Evolutionary conservation across 176 grass and related monocot genomes (phyloP).

Genomic region (Alopecurus myosuroides): DNA sequence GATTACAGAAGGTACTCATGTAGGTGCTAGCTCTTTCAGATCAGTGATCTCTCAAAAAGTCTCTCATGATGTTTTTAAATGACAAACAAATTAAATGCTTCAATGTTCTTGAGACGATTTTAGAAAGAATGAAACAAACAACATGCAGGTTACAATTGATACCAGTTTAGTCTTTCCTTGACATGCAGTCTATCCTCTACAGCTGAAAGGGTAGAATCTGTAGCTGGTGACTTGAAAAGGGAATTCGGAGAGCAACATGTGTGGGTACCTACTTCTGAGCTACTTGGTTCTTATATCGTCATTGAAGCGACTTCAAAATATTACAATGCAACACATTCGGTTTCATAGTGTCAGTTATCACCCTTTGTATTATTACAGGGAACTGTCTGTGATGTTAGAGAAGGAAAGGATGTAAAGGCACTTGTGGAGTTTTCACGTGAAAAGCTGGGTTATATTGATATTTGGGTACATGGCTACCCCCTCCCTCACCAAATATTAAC

Average conservation of each 20-base stretch:
- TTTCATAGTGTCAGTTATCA: background rate
- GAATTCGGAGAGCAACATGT: constrained; percentile 92
- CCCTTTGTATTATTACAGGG: constrained; percentile 50
- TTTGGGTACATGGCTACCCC: constrained; percentile 58
- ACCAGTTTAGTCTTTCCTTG: constrained; percentile 42
- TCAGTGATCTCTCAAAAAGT: background rate
- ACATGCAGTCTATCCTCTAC: constrained; percentile 49
- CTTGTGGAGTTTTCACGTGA: constrained; percentile 72
- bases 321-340: background rate
- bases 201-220: constrained; percentile 81
- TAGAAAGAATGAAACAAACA: background rate
- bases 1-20: background rate
- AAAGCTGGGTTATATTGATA: constrained; percentile 77
- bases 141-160: constrained; percentile 22
- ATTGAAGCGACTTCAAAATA: constrained; percentile 8
- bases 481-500: background rate
- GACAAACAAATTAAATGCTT: background rate
- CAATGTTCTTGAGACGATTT: background rate
- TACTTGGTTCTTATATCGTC: constrained; percentile 24
- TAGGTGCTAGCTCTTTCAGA: background rate
- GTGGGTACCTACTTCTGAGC: constrained; percentile 76
- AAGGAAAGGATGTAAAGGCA: constrained; percentile 85
- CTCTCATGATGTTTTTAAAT: background rate
- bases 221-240: constrained; percentile 52
- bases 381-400: constrained; percentile 86